Evolutionary conservation across 2,329 filamentous ascomycete genomes (phyloP).

Genomic region (Paecilomyces fulvus): DNA sequence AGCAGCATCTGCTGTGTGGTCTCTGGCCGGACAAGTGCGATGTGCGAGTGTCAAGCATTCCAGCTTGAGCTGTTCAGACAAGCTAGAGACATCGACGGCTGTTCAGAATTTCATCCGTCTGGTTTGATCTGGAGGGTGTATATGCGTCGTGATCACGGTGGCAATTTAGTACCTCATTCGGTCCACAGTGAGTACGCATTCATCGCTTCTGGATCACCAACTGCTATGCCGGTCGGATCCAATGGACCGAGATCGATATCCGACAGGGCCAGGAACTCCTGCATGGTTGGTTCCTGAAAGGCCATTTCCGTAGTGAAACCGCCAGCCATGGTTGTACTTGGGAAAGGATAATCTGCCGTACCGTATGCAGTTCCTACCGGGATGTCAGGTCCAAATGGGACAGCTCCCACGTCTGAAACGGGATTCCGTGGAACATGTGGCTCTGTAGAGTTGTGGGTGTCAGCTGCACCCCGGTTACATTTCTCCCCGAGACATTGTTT

Average conservation of each 20-base stretch:
- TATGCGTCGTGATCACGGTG: too few relatives aligned
- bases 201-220: conserved; percentile 24
- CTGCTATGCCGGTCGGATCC: conserved; percentile 27
- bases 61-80: too few relatives aligned
- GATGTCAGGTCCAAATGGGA: neutral
- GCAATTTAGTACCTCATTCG: neutral
- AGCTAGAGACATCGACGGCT: too few relatives aligned
- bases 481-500: conserved; percentile 17
- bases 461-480: neutral
- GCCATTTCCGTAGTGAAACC: conserved; percentile 31
- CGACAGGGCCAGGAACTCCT: conserved; percentile 30
- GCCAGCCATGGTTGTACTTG: conserved; percentile 13
- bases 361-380: neutral
- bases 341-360: neutral
- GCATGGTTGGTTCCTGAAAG: conserved; percentile 31
- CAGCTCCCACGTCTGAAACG: neutral
- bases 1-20: neutral
- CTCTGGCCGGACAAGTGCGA: neutral
- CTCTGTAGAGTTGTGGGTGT: neutral
- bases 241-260: conserved; percentile 27
- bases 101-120: too few relatives aligned
- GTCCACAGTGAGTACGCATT: conserved; percentile 15
- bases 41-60: too few relatives aligned
- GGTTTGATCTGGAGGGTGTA: too few relatives aligned
- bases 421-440: neutral